Evolutionary conservation across 768 basidiomycete species (phyloP).

Genomic region (Hygrophoropsis aurantiaca): DNA sequence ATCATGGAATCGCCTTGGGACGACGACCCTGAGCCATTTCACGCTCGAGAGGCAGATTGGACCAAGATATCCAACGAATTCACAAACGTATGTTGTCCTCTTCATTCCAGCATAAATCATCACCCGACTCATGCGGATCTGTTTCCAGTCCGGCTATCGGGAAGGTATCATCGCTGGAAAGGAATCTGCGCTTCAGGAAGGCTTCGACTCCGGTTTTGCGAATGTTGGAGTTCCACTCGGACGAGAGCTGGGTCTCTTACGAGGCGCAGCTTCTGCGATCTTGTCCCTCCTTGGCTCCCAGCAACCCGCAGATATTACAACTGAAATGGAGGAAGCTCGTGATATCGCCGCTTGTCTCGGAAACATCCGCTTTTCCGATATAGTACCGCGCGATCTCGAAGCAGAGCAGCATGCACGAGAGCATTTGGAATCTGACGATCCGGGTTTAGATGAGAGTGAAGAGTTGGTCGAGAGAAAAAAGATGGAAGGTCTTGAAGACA

Average conservation of each 20-base stretch:
- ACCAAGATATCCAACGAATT: constrained; percentile 64
- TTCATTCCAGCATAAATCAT: background rate
- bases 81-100: constrained; percentile 54
- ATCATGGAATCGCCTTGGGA: constrained; percentile 58
- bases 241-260: constrained; percentile 71
- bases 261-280: constrained; percentile 69
- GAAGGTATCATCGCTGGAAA: constrained; percentile 95
- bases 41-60: constrained; percentile 60
- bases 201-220: constrained; percentile 87
- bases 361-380: constrained; percentile 63
- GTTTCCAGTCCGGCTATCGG: constrained; percentile 81
- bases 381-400: constrained; percentile 74
- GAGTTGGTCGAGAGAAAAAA: constrained; percentile 46
- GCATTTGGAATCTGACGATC: constrained; percentile 45
- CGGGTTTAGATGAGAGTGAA: constrained; percentile 35
- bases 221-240: constrained; percentile 71
- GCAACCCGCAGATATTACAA: background rate
- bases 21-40: constrained; percentile 37
- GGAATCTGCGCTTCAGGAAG: constrained; percentile 80
- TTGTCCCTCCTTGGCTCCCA: constrained; percentile 51
- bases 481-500: constrained; percentile 57
- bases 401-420: constrained; percentile 75
- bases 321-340: constrained; percentile 42
- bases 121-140: background rate
- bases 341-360: constrained; percentile 57